Evolutionary conservation across 2,329 filamentous ascomycete genomes (phyloP).

Genomic region (Nakataea oryzae): DNA sequence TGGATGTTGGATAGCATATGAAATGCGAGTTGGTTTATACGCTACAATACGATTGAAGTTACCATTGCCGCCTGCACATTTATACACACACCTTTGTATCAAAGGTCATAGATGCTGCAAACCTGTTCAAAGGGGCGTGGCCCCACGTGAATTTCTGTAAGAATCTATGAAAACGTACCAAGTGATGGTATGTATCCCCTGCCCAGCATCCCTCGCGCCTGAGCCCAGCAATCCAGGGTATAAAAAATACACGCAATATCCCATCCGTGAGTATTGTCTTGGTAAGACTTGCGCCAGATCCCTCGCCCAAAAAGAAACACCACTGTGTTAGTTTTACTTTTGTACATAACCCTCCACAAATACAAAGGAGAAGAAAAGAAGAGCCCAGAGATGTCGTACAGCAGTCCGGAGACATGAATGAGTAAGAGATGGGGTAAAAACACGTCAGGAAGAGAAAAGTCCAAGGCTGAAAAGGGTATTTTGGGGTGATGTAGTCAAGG

Average conservation of each 20-base stretch:
- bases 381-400: not conserved
- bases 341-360: not conserved
- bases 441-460: not conserved
- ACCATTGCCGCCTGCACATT: not conserved
- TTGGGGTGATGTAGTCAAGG: not conserved
- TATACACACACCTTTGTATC: not conserved
- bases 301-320: not conserved
- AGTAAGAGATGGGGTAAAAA: not conserved
- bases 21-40: not conserved
- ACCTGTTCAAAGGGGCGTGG: not conserved
- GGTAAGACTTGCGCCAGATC: not conserved
- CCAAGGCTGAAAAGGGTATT: not conserved
- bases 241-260: not conserved
- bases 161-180: conserved; percentile 9
- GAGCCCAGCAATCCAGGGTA: not conserved
- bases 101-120: not conserved
- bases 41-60: not conserved
- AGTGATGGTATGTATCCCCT: not conserved
- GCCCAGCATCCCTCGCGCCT: not conserved
- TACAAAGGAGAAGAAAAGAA: too few species aligned
- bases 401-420: not conserved
- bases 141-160: not conserved
- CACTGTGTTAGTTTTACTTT: not conserved
- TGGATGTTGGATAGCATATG: too few species aligned
- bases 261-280: not conserved